Evolutionary conservation across 768 basidiomycete species (phyloP).

Genomic region (Boletus tomentosulus): DNA sequence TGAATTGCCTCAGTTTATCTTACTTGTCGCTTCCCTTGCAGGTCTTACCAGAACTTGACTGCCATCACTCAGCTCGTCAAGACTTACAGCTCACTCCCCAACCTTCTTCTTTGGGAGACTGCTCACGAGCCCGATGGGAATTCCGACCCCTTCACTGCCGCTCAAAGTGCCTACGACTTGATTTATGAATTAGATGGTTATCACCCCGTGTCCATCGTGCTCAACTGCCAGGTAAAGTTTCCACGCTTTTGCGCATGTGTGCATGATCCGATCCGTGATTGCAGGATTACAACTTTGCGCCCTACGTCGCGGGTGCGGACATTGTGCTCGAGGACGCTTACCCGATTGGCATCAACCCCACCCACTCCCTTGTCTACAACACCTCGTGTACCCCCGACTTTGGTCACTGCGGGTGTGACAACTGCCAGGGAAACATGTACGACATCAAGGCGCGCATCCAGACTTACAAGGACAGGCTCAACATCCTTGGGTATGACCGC

Average conservation of each 20-base stretch:
- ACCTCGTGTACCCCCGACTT: constrained; percentile 60
- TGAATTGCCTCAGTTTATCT: background rate
- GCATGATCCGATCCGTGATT: background rate
- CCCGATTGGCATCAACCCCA: constrained; percentile 53
- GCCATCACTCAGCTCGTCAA: constrained; percentile 62
- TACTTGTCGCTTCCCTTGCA: background rate
- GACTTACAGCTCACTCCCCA: constrained; percentile 58
- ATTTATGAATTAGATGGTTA: constrained; percentile 52
- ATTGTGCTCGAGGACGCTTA: constrained; percentile 52
- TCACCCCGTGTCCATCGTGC: constrained; percentile 53
- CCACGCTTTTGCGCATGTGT: accelerated
- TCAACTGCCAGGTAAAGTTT: constrained; percentile 40
- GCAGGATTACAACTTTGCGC: constrained; percentile 58
- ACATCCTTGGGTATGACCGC: constrained; percentile 60
- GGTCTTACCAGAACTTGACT: constrained; percentile 58
- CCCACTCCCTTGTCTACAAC: constrained; percentile 54
- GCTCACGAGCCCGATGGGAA: constrained; percentile 72
- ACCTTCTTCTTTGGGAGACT: constrained; percentile 69
- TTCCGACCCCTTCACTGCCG: constrained; percentile 42
- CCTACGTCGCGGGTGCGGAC: constrained; percentile 60
- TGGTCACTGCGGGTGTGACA: constrained; percentile 72
- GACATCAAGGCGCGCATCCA: constrained; percentile 68
- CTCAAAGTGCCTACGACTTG: constrained; percentile 36
- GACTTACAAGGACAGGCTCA: constrained; percentile 54
- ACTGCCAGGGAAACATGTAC: constrained; percentile 58